Evolutionary conservation across 2,329 filamentous ascomycete genomes (phyloP).

Genomic region (Emydomyces testavorans): DNA sequence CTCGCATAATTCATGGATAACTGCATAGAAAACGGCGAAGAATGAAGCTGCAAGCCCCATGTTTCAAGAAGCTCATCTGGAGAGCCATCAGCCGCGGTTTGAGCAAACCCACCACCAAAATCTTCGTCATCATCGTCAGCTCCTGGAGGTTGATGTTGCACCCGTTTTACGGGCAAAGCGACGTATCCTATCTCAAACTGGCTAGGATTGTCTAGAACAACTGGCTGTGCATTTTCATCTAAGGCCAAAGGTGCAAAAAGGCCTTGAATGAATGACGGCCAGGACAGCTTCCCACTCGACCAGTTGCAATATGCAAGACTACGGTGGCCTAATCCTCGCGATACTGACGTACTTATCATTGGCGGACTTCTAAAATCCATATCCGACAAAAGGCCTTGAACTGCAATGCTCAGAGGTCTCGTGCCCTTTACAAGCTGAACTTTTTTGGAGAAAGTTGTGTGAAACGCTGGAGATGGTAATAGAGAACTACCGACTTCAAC

Average conservation of each 20-base stretch:
- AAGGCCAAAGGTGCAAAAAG: constrained; percentile 15
- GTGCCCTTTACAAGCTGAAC: constrained; percentile 26
- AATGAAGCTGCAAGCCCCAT: constrained; percentile 26
- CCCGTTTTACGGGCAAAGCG: constrained; percentile 20
- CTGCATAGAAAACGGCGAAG: constrained; percentile 22
- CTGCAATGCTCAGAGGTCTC: constrained; percentile 25
- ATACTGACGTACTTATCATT: constrained; percentile 24
- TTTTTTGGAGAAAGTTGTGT: constrained; percentile 23
- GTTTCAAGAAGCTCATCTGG: constrained; percentile 22
- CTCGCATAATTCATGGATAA: constrained; percentile 29
- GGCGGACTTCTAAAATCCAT: constrained; percentile 24
- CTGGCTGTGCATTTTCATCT: not conserved
- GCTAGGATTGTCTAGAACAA: constrained; percentile 15
- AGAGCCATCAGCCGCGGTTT: constrained; percentile 17
- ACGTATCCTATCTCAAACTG: constrained; percentile 28
- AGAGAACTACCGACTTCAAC: constrained; percentile 22
- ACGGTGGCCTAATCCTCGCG: constrained; percentile 24
- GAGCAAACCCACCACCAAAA: constrained; percentile 19
- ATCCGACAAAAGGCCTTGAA: constrained; percentile 23
- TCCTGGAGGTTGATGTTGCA: constrained; percentile 1
- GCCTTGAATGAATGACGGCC: constrained; percentile 24
- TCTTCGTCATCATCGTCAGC: constrained; percentile 20
- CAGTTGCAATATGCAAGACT: constrained; percentile 27
- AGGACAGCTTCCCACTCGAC: constrained; percentile 29
- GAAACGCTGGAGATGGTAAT: constrained; percentile 25